Conservation (phyloP, 1,139 yeast genomes). For the Scheffersomyces illinoinensis region DNA sequence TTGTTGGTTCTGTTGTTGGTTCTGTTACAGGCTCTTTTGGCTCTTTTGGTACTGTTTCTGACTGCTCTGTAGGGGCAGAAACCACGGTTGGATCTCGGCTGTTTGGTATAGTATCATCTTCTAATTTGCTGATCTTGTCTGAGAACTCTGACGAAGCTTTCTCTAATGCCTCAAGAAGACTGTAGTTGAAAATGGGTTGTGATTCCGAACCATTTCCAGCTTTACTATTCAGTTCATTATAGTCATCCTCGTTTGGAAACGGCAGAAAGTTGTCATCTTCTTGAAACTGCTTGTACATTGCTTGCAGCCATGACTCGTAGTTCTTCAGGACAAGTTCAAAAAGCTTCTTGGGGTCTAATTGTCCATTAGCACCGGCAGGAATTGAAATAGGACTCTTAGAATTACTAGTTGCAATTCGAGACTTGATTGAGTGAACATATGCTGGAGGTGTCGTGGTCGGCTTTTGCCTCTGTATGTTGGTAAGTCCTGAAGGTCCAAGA, state of each 20-base stretch:
- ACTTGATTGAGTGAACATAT: neutral
- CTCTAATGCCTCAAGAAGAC: slow-evolving; percentile 34
- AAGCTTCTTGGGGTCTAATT: slow-evolving; percentile 27
- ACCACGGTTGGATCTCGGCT: neutral
- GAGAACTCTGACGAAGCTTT: slow-evolving; percentile 22
- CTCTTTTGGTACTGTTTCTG: neutral
- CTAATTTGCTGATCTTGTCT: slow-evolving; percentile 12
- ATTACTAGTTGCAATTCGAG: neutral
- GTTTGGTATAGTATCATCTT: slow-evolving; percentile 5
- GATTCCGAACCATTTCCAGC: slow-evolving; percentile 8
- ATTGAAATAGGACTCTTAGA: neutral
- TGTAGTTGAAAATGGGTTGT: slow-evolving; percentile 31
- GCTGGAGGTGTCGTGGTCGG: neutral
- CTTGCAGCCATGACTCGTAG: slow-evolving; percentile 42
- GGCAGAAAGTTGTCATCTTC: slow-evolving; percentile 30
- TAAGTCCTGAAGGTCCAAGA: neutral
- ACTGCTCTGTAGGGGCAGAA: slow-evolving; percentile 1
- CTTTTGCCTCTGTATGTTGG: neutral
- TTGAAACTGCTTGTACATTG: slow-evolving; percentile 28
- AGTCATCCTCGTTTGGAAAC: slow-evolving; percentile 27
- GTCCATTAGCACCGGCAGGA: neutral
- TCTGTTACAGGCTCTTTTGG: neutral
- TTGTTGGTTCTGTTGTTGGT: neutral
- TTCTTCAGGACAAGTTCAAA: slow-evolving; percentile 39
- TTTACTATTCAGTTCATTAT: slow-evolving; percentile 1